Evolutionary conservation across 148 eudicot genomes (phyloP).

Genomic region (Chenopodium berlandieri): DNA sequence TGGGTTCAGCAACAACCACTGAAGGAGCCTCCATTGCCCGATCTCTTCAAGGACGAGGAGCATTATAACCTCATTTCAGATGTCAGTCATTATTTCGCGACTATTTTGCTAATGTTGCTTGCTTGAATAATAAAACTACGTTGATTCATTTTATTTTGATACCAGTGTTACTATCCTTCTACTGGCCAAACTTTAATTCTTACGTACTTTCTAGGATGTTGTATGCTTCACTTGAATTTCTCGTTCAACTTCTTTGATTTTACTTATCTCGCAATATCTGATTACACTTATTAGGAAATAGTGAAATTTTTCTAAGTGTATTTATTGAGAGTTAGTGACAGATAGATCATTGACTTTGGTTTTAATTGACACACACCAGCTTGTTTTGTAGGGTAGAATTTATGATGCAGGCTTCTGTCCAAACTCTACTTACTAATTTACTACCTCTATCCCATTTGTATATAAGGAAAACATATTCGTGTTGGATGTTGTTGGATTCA

Average conservation of each 20-base stretch:
- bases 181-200: not conserved
- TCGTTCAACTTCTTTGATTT: not conserved
- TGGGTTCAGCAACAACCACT: constrained; percentile 47
- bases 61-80: constrained; percentile 65
- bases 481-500: too few relatives aligned
- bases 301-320: not conserved
- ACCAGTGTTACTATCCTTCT: too few relatives aligned
- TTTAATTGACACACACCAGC: not conserved
- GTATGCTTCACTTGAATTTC: not conserved
- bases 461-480: too few relatives aligned
- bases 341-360: not conserved
- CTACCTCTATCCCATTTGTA: too few relatives aligned
- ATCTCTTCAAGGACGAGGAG: not conserved
- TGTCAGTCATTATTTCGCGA: constrained; percentile 44
- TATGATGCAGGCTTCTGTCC: not conserved
- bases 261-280: not conserved
- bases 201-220: not conserved
- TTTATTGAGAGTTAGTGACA: not conserved
- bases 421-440: too few relatives aligned
- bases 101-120: not conserved
- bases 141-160: not conserved
- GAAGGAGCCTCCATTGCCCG: constrained; percentile 24
- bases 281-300: not conserved
- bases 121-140: not conserved
- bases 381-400: not conserved